A percentile compares a stretch with the other conserved stretches of the same genome.
Conservation (phyloP, 1,284 basidiomycete genomes). For the Cryptococcus sp. region DNA sequence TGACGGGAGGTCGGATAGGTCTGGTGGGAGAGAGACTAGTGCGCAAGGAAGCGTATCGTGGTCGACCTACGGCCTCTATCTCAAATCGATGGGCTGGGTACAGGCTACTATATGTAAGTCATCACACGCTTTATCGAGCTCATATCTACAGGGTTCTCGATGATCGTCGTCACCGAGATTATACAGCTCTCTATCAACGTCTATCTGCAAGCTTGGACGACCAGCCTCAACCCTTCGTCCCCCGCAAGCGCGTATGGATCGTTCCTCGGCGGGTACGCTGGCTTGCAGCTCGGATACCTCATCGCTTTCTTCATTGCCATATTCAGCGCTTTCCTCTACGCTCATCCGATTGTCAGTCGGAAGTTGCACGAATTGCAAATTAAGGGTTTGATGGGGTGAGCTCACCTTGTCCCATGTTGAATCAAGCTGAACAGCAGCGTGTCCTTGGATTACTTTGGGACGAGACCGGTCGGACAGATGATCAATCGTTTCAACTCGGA, state of each 20-base stretch:
- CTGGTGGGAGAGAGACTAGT: conserved; percentile 45
- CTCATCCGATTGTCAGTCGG: conserved; percentile 14
- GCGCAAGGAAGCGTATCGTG: conserved; percentile 66
- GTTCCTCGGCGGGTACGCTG: conserved; percentile 20
- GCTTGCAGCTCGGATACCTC: conserved; percentile 15
- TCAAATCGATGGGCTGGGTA: conserved; percentile 9
- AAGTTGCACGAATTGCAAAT: conserved; percentile 14
- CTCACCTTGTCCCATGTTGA: not conserved
- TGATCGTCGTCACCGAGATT: conserved; percentile 1
- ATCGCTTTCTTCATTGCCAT: conserved; percentile 9
- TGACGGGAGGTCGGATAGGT: conserved; percentile 1
- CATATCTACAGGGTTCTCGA: conserved; percentile 5
- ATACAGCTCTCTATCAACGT: conserved; percentile 10
- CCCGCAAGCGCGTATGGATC: conserved; percentile 8
- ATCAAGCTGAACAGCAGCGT: conserved; percentile 1
- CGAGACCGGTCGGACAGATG: conserved; percentile 10
- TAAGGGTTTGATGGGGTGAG: conserved; percentile 11
- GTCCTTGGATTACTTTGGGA: conserved; percentile 9
- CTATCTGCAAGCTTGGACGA: conserved; percentile 22
- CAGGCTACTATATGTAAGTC: conserved; percentile 7
- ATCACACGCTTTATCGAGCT: not conserved
- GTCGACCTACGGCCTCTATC: conserved; percentile 53
- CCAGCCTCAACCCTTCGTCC: conserved; percentile 2
- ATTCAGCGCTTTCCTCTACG: conserved; percentile 8
- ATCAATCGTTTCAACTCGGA: conserved; percentile 22